These are phyloP conservation scores for Ascoidea rubescens DNA, from an alignment of 805 yeast genomes.

Conservation along the genomic window DNA sequence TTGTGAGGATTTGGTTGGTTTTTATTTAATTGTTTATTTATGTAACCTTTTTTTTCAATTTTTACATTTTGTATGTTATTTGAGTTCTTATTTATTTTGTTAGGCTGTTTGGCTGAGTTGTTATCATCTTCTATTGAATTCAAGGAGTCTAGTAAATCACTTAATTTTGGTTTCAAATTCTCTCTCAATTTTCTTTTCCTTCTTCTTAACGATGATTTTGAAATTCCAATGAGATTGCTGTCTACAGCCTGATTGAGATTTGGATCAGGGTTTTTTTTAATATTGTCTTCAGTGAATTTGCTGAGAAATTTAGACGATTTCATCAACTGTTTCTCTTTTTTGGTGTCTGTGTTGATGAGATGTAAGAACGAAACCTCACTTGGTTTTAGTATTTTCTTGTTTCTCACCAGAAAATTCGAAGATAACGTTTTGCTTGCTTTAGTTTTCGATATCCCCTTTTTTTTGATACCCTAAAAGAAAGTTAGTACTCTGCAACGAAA, in stretches of 20 bases:
- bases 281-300: not conserved
- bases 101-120: too few species aligned
- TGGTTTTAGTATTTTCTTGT: constrained; percentile 11
- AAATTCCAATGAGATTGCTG: constrained; percentile 30
- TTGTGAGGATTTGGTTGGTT: not conserved
- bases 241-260: constrained; percentile 2
- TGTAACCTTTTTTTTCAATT: not conserved
- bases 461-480: constrained; percentile 24
- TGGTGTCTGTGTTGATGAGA: constrained; percentile 30
- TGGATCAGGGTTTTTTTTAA: too few species aligned
- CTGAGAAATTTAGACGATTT: constrained; percentile 14
- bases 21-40: too few species aligned
- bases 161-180: constrained; percentile 52
- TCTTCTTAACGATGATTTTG: constrained; percentile 52
- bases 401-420: not conserved
- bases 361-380: constrained; percentile 35
- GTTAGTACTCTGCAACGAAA: too few species aligned
- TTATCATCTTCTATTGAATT: constrained; percentile 11
- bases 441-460: constrained; percentile 30
- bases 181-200: constrained; percentile 51
- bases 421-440: constrained; percentile 21
- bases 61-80: too few species aligned
- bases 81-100: too few species aligned
- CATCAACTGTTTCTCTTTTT: constrained; percentile 34
- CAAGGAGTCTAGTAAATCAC: constrained; percentile 43